These are phyloP conservation scores for Fraxinus ornus DNA, from an alignment of 305 asterid species.

Conservation along the genomic window DNA sequence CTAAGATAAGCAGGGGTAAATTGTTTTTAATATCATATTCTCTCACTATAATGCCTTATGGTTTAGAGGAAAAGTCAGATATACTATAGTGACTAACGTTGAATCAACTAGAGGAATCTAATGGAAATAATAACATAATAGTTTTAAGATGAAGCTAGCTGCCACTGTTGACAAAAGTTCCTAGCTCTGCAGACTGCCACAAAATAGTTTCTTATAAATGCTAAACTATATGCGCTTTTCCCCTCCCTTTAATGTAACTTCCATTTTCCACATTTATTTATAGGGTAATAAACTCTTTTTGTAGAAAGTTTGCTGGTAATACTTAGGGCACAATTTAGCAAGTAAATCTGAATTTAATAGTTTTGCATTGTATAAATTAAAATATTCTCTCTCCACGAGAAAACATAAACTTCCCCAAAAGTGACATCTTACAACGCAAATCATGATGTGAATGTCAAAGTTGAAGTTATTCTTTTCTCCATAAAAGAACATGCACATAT, in stretches of 20 bases:
- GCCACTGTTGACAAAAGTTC: background rate
- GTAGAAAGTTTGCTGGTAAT: background rate
- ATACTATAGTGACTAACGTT: background rate
- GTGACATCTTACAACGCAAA: background rate
- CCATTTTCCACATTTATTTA: background rate
- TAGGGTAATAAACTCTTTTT: background rate
- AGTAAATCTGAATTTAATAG: background rate
- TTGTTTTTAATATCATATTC: background rate
- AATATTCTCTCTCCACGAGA: background rate
- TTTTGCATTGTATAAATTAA: background rate
- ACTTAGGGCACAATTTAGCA: background rate
- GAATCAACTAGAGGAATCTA: background rate
- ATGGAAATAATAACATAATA: background rate
- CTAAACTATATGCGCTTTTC: background rate
- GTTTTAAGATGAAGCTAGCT: slow-evolving; percentile 3
- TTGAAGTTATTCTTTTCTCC: background rate
- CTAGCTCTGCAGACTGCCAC: background rate
- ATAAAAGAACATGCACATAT: slow-evolving; percentile 1
- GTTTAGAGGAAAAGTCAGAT: background rate
- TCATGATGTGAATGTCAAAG: background rate
- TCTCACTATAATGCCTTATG: background rate
- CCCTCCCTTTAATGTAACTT: background rate
- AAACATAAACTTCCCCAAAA: background rate
- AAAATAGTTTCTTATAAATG: background rate
- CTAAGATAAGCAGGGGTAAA: background rate